Percentiles rank a stretch among this genome's conserved stretches.
phyloP scores from a whole-genome alignment of 371 early-diverging fungal genomes.

The Mortierella sp. region DNA sequence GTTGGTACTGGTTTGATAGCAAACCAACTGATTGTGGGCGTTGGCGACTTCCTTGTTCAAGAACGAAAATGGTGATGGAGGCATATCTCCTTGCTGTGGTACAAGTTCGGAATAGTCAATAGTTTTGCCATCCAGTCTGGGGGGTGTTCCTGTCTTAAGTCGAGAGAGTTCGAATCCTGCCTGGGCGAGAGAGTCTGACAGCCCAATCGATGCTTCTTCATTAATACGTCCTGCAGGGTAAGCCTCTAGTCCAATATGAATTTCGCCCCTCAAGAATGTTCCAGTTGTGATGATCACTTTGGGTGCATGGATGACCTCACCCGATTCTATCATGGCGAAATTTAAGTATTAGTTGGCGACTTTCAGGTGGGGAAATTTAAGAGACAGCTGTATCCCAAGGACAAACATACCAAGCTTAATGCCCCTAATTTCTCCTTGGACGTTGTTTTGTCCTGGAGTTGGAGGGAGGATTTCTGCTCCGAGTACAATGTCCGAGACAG shows the following conservation, averaged over 20 bases:
- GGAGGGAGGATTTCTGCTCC: slow-evolving; percentile 58
- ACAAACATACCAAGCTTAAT: slow-evolving; percentile 55
- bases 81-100: slow-evolving; percentile 81
- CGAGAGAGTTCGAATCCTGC: slow-evolving; percentile 84
- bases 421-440: slow-evolving; percentile 58
- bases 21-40: slow-evolving; percentile 70
- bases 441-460: slow-evolving; percentile 25
- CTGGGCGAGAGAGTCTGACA: slow-evolving; percentile 79
- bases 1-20: slow-evolving; percentile 86
- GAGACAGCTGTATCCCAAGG: background rate
- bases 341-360: background rate
- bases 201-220: slow-evolving; percentile 81
- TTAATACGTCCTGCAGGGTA: slow-evolving; percentile 87
- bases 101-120: slow-evolving; percentile 78
- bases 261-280: slow-evolving; percentile 89
- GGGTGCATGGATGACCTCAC: slow-evolving; percentile 75
- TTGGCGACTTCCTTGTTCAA: slow-evolving; percentile 62
- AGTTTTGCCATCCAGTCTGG: slow-evolving; percentile 80
- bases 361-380: background rate
- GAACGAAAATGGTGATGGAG: slow-evolving; percentile 85
- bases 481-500: slow-evolving; percentile 81
- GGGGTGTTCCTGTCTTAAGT: slow-evolving; percentile 90
- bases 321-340: slow-evolving; percentile 61
- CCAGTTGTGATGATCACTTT: slow-evolving; percentile 89
- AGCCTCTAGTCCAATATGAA: slow-evolving; percentile 70